Conservation (phyloP, 345 rosid genomes). For the Abelmoschus esculentus region DNA sequence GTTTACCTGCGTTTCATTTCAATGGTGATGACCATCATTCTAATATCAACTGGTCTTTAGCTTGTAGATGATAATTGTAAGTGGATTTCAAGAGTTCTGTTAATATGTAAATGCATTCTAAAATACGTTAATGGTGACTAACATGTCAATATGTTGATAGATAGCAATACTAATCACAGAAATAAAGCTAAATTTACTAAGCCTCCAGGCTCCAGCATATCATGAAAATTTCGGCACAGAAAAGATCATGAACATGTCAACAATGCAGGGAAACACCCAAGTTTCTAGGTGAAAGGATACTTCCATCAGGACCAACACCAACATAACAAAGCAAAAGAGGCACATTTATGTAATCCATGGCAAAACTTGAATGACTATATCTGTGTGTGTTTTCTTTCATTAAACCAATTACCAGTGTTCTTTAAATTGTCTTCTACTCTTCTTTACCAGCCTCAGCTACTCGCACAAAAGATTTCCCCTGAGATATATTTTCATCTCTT, state of each 20-base stretch:
- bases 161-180: neutral
- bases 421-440: neutral
- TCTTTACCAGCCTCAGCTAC: neutral
- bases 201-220: neutral
- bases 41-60: neutral
- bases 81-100: neutral
- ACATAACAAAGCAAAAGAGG: neutral
- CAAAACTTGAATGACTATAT: neutral
- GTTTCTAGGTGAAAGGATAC: neutral
- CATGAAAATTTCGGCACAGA: neutral
- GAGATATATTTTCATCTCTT: neutral
- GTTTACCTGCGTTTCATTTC: neutral
- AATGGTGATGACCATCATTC: neutral
- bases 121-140: neutral
- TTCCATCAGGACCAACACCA: too few relatives aligned
- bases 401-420: neutral
- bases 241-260: neutral
- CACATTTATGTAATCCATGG: neutral
- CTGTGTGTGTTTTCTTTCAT: neutral
- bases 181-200: neutral
- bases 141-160: neutral
- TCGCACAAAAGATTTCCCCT: neutral
- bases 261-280: neutral
- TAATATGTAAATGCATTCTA: neutral
- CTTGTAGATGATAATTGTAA: neutral